Evolutionary conservation across 1,284 basidiomycete species (phyloP), one percentile per base, ranked within the genome.

Genomic region (Volvariella surrecta): DNA sequence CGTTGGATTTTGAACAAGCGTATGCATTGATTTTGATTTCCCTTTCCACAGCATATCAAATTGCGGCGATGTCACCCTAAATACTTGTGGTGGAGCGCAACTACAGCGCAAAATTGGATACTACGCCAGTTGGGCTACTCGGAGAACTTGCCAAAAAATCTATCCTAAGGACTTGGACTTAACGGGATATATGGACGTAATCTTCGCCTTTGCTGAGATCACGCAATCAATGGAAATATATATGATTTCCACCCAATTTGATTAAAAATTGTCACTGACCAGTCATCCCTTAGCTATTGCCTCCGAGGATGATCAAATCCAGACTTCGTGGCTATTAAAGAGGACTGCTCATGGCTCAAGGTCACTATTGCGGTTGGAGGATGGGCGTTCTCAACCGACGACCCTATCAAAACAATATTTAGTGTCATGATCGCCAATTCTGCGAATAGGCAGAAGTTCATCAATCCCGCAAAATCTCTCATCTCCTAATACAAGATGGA

Each of bases 11-110:
- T 35, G 30, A 31, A 9, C n/a, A 19, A 35, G 15, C 15, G 6
- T 15, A n/a, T 7, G 18, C n/a, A 7, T 35, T 35, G 34, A 19
- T 15, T 35, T 35, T 35, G 18, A 16, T 35, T 35, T 35, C 31
- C 54, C 77, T 21, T 30, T 19, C n/a, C n/a, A n/a, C n/a, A 45
- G 50, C 34, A 39, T 43, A 11, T 49, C 46, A 1, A 49, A 53
- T 43, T 53, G 51, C 32, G 40, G 40, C 3, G 13, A 22, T 9
- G 37, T 50, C 8, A 51, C 40, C 7, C 42, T 50, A 8, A 32
- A 34, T n/a, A 41, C 39, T 16, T 53, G 51, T 22, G 40, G 41
- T 6, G 34, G 34, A 16, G 18, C 40, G 9, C 32, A 45, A 15
- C 21, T 46, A 16, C 43, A 18, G n/a, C 42, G 51, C 10, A 51